A percentile compares a stretch with the other conserved stretches of the same genome.
These are phyloP conservation scores for Fusarium sp. DNA, from an alignment of 2,329 filamentous ascomycete species.

Conservation along the genomic window DNA sequence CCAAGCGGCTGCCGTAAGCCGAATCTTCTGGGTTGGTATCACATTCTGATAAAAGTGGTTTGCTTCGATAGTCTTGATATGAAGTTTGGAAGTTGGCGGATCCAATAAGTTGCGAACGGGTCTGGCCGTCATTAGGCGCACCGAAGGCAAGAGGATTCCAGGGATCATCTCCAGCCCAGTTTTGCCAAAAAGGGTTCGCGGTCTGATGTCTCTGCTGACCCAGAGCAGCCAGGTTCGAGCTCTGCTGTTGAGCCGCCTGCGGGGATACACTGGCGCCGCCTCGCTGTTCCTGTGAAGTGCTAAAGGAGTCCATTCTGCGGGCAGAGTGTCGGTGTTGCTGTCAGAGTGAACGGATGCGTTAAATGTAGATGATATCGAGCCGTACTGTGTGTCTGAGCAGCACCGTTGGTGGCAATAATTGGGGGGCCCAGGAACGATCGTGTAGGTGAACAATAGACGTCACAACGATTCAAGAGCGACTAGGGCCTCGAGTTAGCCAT, in stretches of 20 bases:
- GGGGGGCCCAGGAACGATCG: background rate
- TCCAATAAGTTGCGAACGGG: conserved; percentile 34
- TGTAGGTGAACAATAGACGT: background rate
- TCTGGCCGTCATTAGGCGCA: conserved; percentile 33
- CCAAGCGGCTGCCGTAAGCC: conserved; percentile 55
- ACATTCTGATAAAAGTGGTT: conserved; percentile 50
- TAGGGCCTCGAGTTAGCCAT: conserved; percentile 1
- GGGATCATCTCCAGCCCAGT: conserved; percentile 50
- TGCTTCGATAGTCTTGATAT: conserved; percentile 40
- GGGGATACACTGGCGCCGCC: background rate
- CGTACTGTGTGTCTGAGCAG: background rate
- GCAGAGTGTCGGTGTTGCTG: background rate
- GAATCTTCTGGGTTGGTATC: conserved; percentile 55
- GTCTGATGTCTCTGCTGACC: conserved; percentile 7
- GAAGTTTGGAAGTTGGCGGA: conserved; percentile 22
- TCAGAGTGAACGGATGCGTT: background rate
- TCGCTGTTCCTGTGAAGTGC: background rate
- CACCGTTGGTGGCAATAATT: background rate
- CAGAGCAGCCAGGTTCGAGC: conserved; percentile 4
- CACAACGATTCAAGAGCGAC: background rate
- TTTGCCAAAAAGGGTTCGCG: conserved; percentile 4
- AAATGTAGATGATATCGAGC: background rate
- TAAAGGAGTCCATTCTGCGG: conserved; percentile 20
- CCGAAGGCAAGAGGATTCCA: conserved; percentile 53
- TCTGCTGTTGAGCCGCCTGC: conserved; percentile 20